Base-by-base conservation (phyloP, 2,329 filamentous ascomycete genomes). In the Cladophialophora psammophila region DNA sequence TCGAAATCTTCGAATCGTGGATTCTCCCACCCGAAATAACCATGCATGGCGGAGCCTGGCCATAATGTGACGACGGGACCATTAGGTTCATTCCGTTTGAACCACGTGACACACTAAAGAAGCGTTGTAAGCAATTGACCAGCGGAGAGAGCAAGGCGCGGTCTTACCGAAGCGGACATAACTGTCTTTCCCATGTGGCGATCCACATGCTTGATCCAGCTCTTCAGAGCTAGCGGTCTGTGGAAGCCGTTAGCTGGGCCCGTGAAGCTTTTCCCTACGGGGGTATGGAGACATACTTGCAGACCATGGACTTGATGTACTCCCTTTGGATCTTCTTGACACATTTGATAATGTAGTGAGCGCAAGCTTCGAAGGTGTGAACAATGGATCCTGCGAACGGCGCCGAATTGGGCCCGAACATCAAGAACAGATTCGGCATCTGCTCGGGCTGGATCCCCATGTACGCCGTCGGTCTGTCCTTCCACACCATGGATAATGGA, bases 401-500 rank as follows among this genome's bases (percentile, higher is more conserved):
- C 10, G 48, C 63, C 13, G 56, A 56, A 18, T 65, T 65, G 20
- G 63, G 63, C 4, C 63, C 63, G 1, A 65, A 20, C n/a, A 61
- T 60, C 3, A 56, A 18, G 35, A 65, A 61, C 5, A 60, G 20
- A 26, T 65, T 65, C 8, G 63, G 63, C 63, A 65, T 65, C 10
- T 65, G 34, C 15, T 57, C 56, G 31, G 53, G 53, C 12, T 15
- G n/a, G 8, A 56, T 36, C 5, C 20, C 32, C 53, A 56, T 34
- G 18, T 56, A 56, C n/a, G 53, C 53, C 13, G 15, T 31, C 1
- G 53, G 53, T n/a, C n/a, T 34, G 8, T 70, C 48, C 45, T 62
- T 66, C 76, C 76, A 78, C 53, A 69, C 60, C 1, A 75, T 70
- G n/a, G 18, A 15, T 3, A 64, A 35, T 9, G 31, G 20, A n/a